Evolutionary conservation across 306 rosid species (phyloP).

Genomic region (Lathyrus aphaca): DNA sequence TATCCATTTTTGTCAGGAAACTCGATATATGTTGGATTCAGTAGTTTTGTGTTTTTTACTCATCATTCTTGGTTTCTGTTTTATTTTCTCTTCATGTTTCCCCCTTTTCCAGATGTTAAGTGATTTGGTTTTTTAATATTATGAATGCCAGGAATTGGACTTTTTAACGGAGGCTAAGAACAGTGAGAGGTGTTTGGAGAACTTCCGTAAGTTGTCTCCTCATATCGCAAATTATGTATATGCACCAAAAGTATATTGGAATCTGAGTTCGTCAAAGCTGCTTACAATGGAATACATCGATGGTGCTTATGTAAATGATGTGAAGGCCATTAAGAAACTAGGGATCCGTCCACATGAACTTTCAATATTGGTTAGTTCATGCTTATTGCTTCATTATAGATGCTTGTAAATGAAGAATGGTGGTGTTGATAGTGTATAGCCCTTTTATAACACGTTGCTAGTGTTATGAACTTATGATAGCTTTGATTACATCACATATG

Average conservation of each 20-base stretch:
- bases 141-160: slow-evolving; percentile 77
- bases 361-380: slow-evolving; percentile 74
- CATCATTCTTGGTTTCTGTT: slow-evolving; percentile 29
- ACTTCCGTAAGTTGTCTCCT: slow-evolving; percentile 87
- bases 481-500: slow-evolving; percentile 9
- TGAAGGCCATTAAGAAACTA: slow-evolving; percentile 62
- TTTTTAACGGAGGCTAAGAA: slow-evolving; percentile 84
- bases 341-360: slow-evolving; percentile 79
- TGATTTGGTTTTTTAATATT: slow-evolving; percentile 40
- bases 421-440: slow-evolving; percentile 24
- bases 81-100: slow-evolving; percentile 23
- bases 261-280: slow-evolving; percentile 79
- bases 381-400: slow-evolving; percentile 29
- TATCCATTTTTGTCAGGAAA: slow-evolving; percentile 22
- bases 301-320: slow-evolving; percentile 82
- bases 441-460: slow-evolving; percentile 14
- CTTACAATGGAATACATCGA: slow-evolving; percentile 96
- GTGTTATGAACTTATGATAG: slow-evolving; percentile 11
- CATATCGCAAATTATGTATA: slow-evolving; percentile 80
- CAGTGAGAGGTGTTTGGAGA: slow-evolving; percentile 86
- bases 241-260: slow-evolving; percentile 90
- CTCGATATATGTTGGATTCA: slow-evolving; percentile 32
- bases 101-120: slow-evolving; percentile 18
- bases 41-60: slow-evolving; percentile 30
- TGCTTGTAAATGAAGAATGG: slow-evolving; percentile 14